Percentiles rank a stretch among this genome's conserved stretches.
These are phyloP conservation scores for Marasmius fiardii DNA, from an alignment of 1,284 basidiomycete species.

Conservation along the genomic window DNA sequence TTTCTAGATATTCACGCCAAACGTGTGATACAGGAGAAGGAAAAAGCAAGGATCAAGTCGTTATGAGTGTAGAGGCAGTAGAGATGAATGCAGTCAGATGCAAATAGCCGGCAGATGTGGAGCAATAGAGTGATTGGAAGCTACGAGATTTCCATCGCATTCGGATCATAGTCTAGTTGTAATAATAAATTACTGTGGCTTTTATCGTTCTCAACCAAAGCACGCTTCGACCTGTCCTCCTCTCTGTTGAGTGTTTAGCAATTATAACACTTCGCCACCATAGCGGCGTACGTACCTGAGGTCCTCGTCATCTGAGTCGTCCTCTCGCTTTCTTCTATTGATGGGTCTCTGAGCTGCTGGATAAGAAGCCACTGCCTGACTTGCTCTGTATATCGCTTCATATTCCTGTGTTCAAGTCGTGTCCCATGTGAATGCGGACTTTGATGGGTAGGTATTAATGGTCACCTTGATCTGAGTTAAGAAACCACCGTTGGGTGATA, in stretches of 20 bases:
- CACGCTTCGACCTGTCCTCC: constrained; percentile 49
- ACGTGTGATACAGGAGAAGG: constrained; percentile 73
- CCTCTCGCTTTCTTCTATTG: constrained; percentile 61
- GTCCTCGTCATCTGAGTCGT: constrained; percentile 61
- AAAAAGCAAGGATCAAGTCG: constrained; percentile 77
- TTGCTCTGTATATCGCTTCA: constrained; percentile 83
- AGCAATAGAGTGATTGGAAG: not conserved
- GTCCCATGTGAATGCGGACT: not conserved
- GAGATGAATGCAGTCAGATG: constrained; percentile 12
- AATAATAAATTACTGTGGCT: constrained; percentile 20
- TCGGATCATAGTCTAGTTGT: constrained; percentile 28
- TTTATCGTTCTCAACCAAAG: constrained; percentile 27
- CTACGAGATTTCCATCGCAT: constrained; percentile 50
- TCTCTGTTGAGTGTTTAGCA: constrained; percentile 27
- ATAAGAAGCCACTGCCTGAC: constrained; percentile 57
- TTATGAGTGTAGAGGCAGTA: constrained; percentile 45
- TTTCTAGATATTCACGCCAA: constrained; percentile 72
- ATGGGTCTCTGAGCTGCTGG: constrained; percentile 41
- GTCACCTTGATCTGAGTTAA: constrained; percentile 81
- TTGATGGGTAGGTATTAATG: not conserved
- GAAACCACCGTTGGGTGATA: constrained; percentile 86
- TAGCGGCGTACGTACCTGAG: constrained; percentile 36
- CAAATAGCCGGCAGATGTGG: not conserved
- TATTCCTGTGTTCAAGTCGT: constrained; percentile 59
- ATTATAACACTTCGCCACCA: not conserved